Evolutionary conservation across 495 filamentous ascomycete genomes (phyloP).

Genomic region (Talaromyces wortmannii): DNA sequence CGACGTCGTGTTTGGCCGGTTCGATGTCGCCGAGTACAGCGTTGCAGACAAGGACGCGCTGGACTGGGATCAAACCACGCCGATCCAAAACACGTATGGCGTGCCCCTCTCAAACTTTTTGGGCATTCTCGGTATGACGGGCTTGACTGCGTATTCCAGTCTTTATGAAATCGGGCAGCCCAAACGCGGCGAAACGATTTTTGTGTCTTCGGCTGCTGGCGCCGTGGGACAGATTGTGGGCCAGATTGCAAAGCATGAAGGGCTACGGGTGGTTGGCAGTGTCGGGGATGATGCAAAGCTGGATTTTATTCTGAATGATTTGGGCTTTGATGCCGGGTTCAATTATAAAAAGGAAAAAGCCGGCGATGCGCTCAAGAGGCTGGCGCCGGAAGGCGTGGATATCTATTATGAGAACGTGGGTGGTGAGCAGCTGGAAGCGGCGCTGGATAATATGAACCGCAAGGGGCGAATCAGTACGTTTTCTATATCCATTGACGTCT

Average conservation of each 20-base stretch:
- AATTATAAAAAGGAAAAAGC: conserved; percentile 50
- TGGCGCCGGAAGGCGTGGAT: conserved; percentile 79
- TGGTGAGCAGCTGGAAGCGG: conserved; percentile 78
- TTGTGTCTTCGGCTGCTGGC: conserved; percentile 65
- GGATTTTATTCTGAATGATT: conserved; percentile 40
- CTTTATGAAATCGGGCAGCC: conserved; percentile 70
- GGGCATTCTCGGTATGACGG: conserved; percentile 73
- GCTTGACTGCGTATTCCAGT: conserved; percentile 66
- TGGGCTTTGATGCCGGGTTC: conserved; percentile 46
- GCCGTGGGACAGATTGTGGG: conserved; percentile 75
- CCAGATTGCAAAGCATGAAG: conserved; percentile 56
- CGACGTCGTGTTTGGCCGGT: conserved; percentile 53
- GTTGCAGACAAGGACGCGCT: conserved; percentile 6
- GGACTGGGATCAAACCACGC: conserved; percentile 18
- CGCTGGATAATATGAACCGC: conserved; percentile 59
- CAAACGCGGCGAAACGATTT: conserved; percentile 77
- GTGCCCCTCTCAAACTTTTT: conserved; percentile 50
- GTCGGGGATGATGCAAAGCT: conserved; percentile 44
- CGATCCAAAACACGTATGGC: conserved; percentile 48
- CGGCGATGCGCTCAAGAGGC: conserved; percentile 58
- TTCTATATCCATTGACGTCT: conserved; percentile 19
- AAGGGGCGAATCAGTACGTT: conserved; percentile 63
- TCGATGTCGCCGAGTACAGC: conserved; percentile 57
- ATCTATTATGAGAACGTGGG: conserved; percentile 98
- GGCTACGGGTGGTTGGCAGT: conserved; percentile 2